A percentile compares a stretch with the other conserved stretches of the same genome.
phyloP scores from a whole-genome alignment of 1,139 yeast genomes.

The Candida frijolesensis region DNA sequence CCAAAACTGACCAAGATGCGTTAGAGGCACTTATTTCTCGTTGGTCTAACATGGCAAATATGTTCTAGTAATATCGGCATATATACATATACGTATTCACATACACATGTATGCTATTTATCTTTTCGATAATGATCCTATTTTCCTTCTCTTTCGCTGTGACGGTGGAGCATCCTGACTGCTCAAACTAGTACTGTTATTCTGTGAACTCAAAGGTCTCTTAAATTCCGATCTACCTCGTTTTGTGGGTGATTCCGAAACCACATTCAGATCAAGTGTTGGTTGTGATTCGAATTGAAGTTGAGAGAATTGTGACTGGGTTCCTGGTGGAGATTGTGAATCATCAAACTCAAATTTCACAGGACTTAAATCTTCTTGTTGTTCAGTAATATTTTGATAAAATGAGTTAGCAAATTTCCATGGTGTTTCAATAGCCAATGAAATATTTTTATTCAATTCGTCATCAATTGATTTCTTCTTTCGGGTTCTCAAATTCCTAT shows the following conservation, averaged over 20 bases:
- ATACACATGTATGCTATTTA: background rate
- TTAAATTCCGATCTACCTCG: background rate
- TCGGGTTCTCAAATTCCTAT: constrained; percentile 9
- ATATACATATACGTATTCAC: background rate
- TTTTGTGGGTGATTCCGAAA: background rate
- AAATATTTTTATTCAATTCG: constrained; percentile 8
- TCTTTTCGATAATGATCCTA: constrained; percentile 12
- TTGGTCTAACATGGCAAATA: constrained; percentile 36
- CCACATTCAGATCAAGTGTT: background rate
- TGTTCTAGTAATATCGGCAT: background rate
- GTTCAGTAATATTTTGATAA: constrained; percentile 5
- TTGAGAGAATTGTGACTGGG: constrained; percentile 1
- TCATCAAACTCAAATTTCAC: constrained; percentile 7
- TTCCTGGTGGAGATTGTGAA: background rate
- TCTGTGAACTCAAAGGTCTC: background rate
- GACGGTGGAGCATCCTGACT: constrained; percentile 3
- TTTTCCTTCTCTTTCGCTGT: constrained; percentile 17
- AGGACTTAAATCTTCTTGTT: constrained; percentile 10
- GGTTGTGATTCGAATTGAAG: constrained; percentile 1
- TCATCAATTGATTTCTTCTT: constrained; percentile 6
- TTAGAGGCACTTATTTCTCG: constrained; percentile 36
- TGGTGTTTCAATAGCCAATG: constrained; percentile 5
- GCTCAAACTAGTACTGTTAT: background rate
- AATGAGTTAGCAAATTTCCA: constrained; percentile 16
- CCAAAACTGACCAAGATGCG: constrained; percentile 38